Conservation (phyloP, 1,284 basidiomycete species). For the Cutaneotrichosporon dermatis region DNA sequence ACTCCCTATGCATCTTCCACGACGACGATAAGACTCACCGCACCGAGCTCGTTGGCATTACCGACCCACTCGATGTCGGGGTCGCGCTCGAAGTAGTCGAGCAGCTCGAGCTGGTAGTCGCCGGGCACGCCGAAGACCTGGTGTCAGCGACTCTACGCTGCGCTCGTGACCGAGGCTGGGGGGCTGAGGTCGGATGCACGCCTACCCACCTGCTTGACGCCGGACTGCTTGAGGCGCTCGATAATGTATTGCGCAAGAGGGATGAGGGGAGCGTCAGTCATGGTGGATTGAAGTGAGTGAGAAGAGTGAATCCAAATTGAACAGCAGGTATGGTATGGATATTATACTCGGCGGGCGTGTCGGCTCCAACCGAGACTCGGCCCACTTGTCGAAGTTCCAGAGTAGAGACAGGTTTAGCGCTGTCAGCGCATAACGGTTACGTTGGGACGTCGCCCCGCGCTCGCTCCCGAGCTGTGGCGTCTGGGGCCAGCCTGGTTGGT, state of each 20-base stretch:
- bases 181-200: no score
- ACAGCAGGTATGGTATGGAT: background rate
- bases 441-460: no score
- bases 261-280: constrained; percentile 5
- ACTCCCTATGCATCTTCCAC: no score
- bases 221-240: constrained; percentile 55
- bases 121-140: constrained; percentile 82
- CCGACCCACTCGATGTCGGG: constrained; percentile 79
- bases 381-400: no score
- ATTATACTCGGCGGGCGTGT: background rate
- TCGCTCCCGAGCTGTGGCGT: no score
- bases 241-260: constrained; percentile 57
- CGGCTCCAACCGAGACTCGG: background rate
- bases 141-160: background rate
- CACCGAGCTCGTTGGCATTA: constrained; percentile 84
- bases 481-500: no score
- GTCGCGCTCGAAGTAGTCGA: constrained; percentile 80
- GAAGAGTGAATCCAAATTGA: background rate
- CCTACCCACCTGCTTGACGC: constrained; percentile 31
- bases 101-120: constrained; percentile 78
- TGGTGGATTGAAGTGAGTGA: background rate
- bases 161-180: no score
- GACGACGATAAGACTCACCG: constrained; percentile 37
- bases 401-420: no score
- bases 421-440: no score